phyloP scores from a whole-genome alignment of 306 rosid species.

The Cotoneaster glaucophyllus region DNA sequence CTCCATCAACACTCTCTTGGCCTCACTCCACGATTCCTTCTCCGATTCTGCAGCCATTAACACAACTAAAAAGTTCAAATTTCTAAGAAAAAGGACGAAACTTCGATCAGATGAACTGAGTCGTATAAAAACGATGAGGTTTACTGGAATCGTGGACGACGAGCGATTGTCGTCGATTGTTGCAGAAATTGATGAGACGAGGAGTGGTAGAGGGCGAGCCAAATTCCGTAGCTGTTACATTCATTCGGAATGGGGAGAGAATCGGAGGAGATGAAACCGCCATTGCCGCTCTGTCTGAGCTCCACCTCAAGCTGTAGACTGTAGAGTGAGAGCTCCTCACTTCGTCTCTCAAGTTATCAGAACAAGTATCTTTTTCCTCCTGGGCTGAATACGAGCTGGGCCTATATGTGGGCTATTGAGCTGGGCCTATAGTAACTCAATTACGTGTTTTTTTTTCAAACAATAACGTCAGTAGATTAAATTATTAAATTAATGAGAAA shows the following conservation, averaged over 20 bases:
- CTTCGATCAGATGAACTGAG: not conserved
- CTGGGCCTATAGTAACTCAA: no score
- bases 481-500: no score
- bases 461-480: no score
- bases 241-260: slow-evolving; percentile 33
- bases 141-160: slow-evolving; percentile 43
- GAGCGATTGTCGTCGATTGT: slow-evolving; percentile 20
- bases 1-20: slow-evolving; percentile 62
- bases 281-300: slow-evolving; percentile 23
- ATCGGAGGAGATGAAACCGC: slow-evolving; percentile 33
- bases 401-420: not conserved
- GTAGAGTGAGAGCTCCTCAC: not conserved
- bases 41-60: slow-evolving; percentile 35
- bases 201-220: slow-evolving; percentile 15
- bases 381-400: not conserved
- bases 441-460: no score
- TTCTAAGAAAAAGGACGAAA: not conserved
- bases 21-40: slow-evolving; percentile 43
- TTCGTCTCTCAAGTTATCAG: not conserved
- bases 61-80: not conserved
- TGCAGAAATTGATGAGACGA: slow-evolving; percentile 28
- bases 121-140: slow-evolving; percentile 5
- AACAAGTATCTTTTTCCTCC: not conserved
- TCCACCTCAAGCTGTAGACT: not conserved
- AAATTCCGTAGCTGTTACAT: slow-evolving; percentile 19